Base-by-base conservation (phyloP, 2,329 filamentous ascomycete species). In the Chrysoporthe puriensis region DNA sequence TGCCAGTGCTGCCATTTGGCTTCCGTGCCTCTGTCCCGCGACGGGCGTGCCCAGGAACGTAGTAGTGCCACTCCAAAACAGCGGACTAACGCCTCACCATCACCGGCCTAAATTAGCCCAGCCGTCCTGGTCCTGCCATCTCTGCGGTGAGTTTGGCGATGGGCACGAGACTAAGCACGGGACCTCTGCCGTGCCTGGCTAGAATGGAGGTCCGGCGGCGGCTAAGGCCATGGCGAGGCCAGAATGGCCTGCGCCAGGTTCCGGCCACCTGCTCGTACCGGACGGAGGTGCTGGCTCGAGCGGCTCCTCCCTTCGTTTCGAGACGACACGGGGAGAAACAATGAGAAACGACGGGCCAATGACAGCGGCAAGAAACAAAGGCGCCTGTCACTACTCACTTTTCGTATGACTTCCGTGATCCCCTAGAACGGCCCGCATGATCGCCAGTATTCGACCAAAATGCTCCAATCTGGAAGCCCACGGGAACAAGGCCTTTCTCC, bases 21-120 rank as follows among this genome's bases (percentile, higher is more conserved):
- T 26, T 26, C 26, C 26, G 26, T 26, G 36, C n/a, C 40, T 13
- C 57, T 36, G 40, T 26, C 59, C 48, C 60, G 32, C 34, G 44
- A n/a, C 8, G 54, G 54, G 4, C 34, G 32, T 13, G 32, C n/a
- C 32, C 44, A n/a, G 43, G 60, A 50, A 46, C 18, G 59, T 43
- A 18, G 32, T 62, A 40, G 63, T 64, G 54, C 26, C 54, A 52
- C 52, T 16, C 62, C n/a, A 50, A 65, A 50, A 63, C 14, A 63
- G 54, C 36, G 66, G 44, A 63, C 67, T 69, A 63, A 66, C 62
- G 64, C 67, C 64, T 66, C 67, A 69, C 54, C 64, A 69, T 69
- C 63, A 43, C 46, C 54, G 60, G 26, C 57, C 48, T 54, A 54
- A 54, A 54, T 21, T 54, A 54, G 50, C 26, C 26, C 50, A 32